Base-by-base conservation (phyloP, 148 eudicot species). In the Rhododendron simsii region DNA sequence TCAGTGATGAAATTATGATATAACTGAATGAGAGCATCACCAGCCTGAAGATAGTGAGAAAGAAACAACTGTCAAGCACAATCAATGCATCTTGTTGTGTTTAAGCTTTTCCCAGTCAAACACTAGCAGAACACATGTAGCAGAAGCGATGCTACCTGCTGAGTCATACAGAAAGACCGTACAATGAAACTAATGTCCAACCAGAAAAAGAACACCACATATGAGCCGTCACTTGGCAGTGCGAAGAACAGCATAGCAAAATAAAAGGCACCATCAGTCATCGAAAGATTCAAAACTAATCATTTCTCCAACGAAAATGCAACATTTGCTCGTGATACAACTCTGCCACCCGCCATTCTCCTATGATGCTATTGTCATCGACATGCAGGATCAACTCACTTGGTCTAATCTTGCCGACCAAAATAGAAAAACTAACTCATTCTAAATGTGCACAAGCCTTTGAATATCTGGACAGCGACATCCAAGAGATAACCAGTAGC, bases 1-100 rank as follows among this genome's bases (percentile, higher is more conserved):
- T 96, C 98, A 1, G 96, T 91, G 89, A 96, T 96, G 93, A 96
- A 96, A 88, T 96, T 95, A 84, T 96, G 91, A 89, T 96, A 96
- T 23, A 96, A 87, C 84, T 95, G 99, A 73, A 96, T 95, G 87
- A 96, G 90, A 39, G 99, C 92, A 91, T 96, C 99, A 77, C 99
- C 99, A 76, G 95, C 93, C 99, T 96, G 91, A 84, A 89, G 33
- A 87, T 85, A 74, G 61, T 13, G 51, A 47, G 8, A 87, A 82
- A 41, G 16, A 73, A 50, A 75, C 30, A 82, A 30, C 41, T 81
- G 48, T 47, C 81, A 8, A 83, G 1, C 18, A 53, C 16, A 16
- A 15, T 12, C 1, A 53, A 35, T 51, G 81, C 47, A 84, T 20
- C 44, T 26, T 69, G 59, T 12, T 41, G 51, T 37, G 48, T 74